Base-by-base conservation (phyloP, 495 filamentous ascomycete genomes). In the Saxophila tyrrhenica region DNA sequence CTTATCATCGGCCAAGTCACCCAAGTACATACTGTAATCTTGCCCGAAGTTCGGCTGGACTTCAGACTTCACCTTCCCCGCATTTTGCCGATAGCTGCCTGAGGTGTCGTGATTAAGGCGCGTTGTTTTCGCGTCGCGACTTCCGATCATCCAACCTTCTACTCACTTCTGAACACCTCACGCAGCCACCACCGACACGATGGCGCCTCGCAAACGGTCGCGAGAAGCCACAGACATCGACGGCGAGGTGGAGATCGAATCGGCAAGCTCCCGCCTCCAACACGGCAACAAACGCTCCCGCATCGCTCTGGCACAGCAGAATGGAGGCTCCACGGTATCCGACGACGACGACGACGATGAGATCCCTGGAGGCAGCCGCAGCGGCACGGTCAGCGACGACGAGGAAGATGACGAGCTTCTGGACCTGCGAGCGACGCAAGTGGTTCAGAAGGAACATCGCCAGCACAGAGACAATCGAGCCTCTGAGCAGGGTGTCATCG, bases 401-500 rank as follows among this genome's bases (percentile, higher is more conserved):
- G 51, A 73, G 65, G 64, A 57, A 72, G 73, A 48, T 72, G 72
- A 78, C 39, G 78, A 79, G 16, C 57, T 75, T 39, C 77, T 81
- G 48, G 82, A 88, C 54, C 69, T 82, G n/a, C 72, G 73, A 20
- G 83, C 83, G 9, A 87, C 84, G n/a, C 85, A 91, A 60, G 71
- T 78, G 5, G 74, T 90, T 3, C 72, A 75, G 35, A 80, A 81
- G 63, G 78, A 78, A 19, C 77, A 69, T 1, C 70, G 61, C 56
- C 29, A 35, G 29, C 71, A 72, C 10, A 78, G 81, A 47, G 74
- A 84, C 9, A 94, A 94, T 59, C 71, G 77, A 2, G 75, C 87
- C 9, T 83, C 88, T 2, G 86, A 94, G n/a, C 82, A 84, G 65
- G 86, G 83, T 7, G 86, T 94, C 46, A 80, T 95, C 29, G 81